Evolutionary conservation across 805 yeast genomes (phyloP).

Genomic region (Kluyveromyces lactis): DNA sequence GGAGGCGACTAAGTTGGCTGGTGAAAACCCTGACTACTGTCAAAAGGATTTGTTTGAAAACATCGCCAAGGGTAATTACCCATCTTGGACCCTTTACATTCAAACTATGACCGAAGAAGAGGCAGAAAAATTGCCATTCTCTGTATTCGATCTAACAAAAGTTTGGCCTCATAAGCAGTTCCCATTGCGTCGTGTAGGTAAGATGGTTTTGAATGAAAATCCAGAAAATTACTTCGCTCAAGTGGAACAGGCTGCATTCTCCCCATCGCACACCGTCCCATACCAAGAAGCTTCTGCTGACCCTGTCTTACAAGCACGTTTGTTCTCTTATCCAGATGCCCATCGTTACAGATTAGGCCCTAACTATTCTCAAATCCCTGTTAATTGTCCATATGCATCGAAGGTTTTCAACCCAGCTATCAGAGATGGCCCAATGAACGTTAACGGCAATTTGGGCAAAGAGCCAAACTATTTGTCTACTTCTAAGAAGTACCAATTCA

Average conservation of each 20-base stretch:
- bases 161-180: constrained; percentile 85
- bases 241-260: constrained; percentile 77
- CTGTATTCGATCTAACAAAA: constrained; percentile 85
- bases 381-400: constrained; percentile 67
- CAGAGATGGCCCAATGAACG: constrained; percentile 75
- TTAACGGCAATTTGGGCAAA: constrained; percentile 64
- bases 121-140: constrained; percentile 66
- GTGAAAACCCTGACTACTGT: constrained; percentile 75
- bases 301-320: constrained; percentile 75
- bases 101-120: constrained; percentile 83
- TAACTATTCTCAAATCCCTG: constrained; percentile 80
- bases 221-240: constrained; percentile 85
- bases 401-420: constrained; percentile 57
- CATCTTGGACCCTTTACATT: constrained; percentile 78
- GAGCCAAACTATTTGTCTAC: constrained; percentile 68
- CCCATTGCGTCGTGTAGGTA: constrained; percentile 83
- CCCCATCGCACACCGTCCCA: constrained; percentile 80
- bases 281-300: constrained; percentile 77
- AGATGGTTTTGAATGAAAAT: constrained; percentile 69
- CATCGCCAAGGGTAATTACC: constrained; percentile 69
- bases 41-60: constrained; percentile 73
- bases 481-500: constrained; percentile 31
- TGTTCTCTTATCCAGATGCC: constrained; percentile 78
- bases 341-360: constrained; percentile 72
- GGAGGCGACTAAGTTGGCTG: constrained; percentile 59